Percentiles rank a stretch among this genome's conserved stretches.
Conservation (phyloP, 345 rosid genomes). For the Anacardium occidentale region DNA sequence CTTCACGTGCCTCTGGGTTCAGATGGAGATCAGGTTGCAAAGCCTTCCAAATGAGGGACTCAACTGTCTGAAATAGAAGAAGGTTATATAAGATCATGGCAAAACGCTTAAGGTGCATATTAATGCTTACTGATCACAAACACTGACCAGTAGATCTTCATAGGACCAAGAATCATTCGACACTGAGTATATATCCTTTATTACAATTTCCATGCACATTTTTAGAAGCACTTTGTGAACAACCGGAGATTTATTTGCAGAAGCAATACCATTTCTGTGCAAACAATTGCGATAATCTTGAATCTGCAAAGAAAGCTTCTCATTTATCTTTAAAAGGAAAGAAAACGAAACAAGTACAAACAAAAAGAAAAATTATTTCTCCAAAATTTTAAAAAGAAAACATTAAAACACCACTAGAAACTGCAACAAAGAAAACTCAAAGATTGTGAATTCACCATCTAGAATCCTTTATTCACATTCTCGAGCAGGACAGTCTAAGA, state of each 20-base stretch:
- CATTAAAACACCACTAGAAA: neutral
- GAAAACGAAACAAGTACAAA: neutral
- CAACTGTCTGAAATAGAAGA: slow-evolving; percentile 28
- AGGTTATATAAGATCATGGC: neutral
- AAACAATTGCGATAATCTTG: slow-evolving; percentile 31
- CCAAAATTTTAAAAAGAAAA: neutral
- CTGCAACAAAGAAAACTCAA: neutral
- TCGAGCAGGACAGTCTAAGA: neutral
- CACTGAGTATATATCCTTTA: slow-evolving; percentile 29
- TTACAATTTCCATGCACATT: slow-evolving; percentile 35
- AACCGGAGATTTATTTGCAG: slow-evolving; percentile 18
- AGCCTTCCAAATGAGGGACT: slow-evolving; percentile 31
- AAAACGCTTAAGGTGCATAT: neutral
- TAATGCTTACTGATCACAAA: slow-evolving; percentile 2
- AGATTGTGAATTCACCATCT: neutral
- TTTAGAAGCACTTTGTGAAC: slow-evolving; percentile 24
- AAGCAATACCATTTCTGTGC: slow-evolving; percentile 8
- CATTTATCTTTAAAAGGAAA: neutral
- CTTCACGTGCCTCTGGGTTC: slow-evolving; percentile 16
- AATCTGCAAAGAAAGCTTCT: slow-evolving; percentile 20
- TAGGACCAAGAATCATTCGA: slow-evolving; percentile 34
- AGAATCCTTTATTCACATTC: neutral
- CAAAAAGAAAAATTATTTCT: neutral
- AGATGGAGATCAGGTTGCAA: slow-evolving; percentile 36
- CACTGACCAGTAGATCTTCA: slow-evolving; percentile 27